A percentile compares a stretch with the other conserved stretches of the same genome.
Conservation (phyloP, 148 eudicot genomes). For the Vaccinium corymbosum region DNA sequence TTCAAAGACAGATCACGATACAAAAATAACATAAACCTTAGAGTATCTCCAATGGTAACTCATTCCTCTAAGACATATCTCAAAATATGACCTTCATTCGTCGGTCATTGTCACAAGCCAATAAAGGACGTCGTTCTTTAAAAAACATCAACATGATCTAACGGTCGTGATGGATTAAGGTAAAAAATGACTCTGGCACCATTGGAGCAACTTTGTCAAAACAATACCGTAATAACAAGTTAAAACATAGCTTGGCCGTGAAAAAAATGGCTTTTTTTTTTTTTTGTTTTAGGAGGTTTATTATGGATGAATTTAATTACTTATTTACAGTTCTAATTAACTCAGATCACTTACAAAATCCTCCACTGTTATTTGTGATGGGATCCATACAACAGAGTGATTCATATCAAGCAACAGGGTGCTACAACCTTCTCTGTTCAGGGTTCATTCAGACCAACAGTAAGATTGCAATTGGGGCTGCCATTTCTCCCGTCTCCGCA, state of each 20-base stretch:
- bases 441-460: slow-evolving; percentile 91
- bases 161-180: too few species aligned
- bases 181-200: too few species aligned
- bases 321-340: neutral
- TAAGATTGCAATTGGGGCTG: slow-evolving; percentile 92
- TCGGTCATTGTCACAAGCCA: too few species aligned
- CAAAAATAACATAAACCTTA: too few species aligned
- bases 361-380: neutral
- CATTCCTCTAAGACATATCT: too few species aligned
- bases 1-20: too few species aligned
- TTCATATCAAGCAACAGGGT: slow-evolving; percentile 91
- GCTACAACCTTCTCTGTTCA: slow-evolving; percentile 89
- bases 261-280: neutral
- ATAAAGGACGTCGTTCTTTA: too few species aligned
- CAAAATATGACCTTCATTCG: too few species aligned
- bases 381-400: slow-evolving; percentile 67
- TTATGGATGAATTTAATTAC: neutral
- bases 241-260: neutral
- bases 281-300: neutral
- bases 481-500: slow-evolving; percentile 83
- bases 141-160: too few species aligned
- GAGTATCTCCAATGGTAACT: too few species aligned
- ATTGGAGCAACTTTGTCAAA: too few species aligned
- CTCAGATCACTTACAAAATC: neutral
- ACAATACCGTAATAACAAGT: neutral